Percentiles rank a stretch among this genome's conserved stretches.
These are phyloP conservation scores for Cercis canadensis DNA, from an alignment of 306 rosid genomes.

Conservation along the genomic window DNA sequence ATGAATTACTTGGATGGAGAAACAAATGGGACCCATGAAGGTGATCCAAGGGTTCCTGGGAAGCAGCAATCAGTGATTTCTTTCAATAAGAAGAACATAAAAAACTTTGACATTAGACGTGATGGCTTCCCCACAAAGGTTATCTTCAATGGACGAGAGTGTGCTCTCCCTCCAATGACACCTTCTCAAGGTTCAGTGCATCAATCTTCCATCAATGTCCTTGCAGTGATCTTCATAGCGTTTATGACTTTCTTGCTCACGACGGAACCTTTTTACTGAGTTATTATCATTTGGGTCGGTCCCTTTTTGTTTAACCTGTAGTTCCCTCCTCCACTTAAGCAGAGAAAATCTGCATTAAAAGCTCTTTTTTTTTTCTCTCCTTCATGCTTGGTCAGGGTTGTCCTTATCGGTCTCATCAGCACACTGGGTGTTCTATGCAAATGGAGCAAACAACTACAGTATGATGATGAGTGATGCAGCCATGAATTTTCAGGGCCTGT, in stretches of 20 bases:
- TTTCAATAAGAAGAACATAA: conserved; percentile 56
- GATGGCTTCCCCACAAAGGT: conserved; percentile 82
- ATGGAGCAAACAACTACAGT: conserved; percentile 18
- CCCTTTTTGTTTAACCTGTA: neutral
- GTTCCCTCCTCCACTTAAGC: neutral
- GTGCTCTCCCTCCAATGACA: conserved; percentile 60
- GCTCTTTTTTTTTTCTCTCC: neutral
- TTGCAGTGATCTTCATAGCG: conserved; percentile 41
- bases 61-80: conserved; percentile 84
- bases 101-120: conserved; percentile 45
- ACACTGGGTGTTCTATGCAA: conserved; percentile 8
- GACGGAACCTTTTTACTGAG: conserved; percentile 42
- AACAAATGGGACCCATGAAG: conserved; percentile 48
- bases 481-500: conserved; percentile 8
- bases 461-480: conserved; percentile 36
- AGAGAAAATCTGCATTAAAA: neutral
- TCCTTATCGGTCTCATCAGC: conserved; percentile 23
- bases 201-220: conserved; percentile 23
- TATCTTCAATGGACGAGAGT: conserved; percentile 83
- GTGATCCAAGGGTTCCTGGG: conserved; percentile 72
- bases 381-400: conserved; percentile 24
- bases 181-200: conserved; percentile 48
- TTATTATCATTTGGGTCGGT: neutral
- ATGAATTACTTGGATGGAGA: conserved; percentile 64
- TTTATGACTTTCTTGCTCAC: conserved; percentile 48